phyloP scores from a whole-genome alignment of 495 filamentous ascomycete species.

The Pseudevernia furfuracea region DNA sequence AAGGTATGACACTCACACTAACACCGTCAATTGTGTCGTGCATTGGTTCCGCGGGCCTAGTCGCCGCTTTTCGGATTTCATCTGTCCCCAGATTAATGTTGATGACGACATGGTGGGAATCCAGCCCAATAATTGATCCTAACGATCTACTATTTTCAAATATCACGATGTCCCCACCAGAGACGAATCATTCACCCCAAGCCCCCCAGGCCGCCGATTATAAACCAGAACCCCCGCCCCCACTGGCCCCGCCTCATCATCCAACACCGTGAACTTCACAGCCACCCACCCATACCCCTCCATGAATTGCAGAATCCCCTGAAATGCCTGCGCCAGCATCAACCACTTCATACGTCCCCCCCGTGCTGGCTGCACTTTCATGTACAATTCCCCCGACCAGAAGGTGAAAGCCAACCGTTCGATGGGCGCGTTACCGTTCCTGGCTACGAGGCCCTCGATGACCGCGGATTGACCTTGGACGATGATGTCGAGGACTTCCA shows the following conservation, averaged over 20 bases:
- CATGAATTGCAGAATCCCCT: conserved; percentile 4
- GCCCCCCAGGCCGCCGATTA: not conserved
- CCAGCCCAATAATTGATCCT: too few species aligned
- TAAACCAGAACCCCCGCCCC: not conserved
- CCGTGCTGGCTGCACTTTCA: not conserved
- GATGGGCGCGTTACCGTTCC: conserved; percentile 7
- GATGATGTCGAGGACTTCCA: not conserved
- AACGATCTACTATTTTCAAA: too few species aligned
- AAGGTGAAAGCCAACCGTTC: not conserved
- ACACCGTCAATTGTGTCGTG: not conserved
- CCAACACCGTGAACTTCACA: conserved; percentile 1
- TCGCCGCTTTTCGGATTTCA: too few species aligned
- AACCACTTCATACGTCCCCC: not conserved
- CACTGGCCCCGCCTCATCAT: not conserved
- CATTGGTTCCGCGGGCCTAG: too few species aligned
- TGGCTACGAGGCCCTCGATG: conserved; percentile 10
- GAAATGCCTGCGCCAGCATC: conserved; percentile 12
- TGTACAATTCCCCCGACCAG: not conserved
- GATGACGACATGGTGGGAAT: too few species aligned
- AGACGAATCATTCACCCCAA: not conserved
- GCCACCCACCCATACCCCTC: not conserved
- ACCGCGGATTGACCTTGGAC: conserved; percentile 4
- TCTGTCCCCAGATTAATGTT: too few species aligned
- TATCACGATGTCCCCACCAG: not conserved
- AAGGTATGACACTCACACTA: not conserved